Evolutionary conservation across 352 stramenopile genomes (phyloP).

Genomic region (Phytophthora capsici): DNA sequence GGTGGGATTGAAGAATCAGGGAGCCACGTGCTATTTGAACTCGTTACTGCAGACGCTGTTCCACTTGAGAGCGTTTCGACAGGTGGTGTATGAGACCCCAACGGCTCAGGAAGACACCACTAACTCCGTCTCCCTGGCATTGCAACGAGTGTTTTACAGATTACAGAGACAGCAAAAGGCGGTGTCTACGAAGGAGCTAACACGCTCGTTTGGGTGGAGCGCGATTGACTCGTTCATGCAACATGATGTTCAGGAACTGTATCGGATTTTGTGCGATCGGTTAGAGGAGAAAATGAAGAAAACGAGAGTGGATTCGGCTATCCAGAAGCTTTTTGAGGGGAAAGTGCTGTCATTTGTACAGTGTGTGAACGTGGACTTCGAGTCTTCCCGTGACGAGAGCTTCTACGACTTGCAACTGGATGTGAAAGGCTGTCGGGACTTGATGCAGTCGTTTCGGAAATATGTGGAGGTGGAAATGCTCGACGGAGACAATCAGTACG

Average conservation of each 20-base stretch:
- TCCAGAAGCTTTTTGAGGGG: slow-evolving; percentile 91
- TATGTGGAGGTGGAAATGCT: slow-evolving; percentile 94
- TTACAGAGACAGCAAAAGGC: slow-evolving; percentile 74
- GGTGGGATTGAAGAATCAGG: slow-evolving; percentile 91
- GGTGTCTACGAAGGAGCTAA: slow-evolving; percentile 93
- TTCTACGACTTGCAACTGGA: slow-evolving; percentile 95
- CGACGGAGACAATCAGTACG: slow-evolving; percentile 95
- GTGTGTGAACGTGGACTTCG: slow-evolving; percentile 92
- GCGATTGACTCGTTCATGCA: slow-evolving; percentile 93
- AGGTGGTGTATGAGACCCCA: slow-evolving; percentile 86
- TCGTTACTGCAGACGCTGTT: slow-evolving; percentile 94
- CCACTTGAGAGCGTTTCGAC: slow-evolving; percentile 85
- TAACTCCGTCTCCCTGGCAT: slow-evolving; percentile 80
- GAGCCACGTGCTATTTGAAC: slow-evolving; percentile 95
- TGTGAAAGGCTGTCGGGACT: slow-evolving; percentile 91
- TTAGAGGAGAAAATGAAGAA: slow-evolving; percentile 95
- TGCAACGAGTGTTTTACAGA: slow-evolving; percentile 89
- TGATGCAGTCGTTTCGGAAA: slow-evolving; percentile 91
- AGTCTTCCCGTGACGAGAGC: slow-evolving; percentile 88
- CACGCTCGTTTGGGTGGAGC: slow-evolving; percentile 93
- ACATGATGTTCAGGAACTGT: slow-evolving; percentile 93
- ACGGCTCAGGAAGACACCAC: slow-evolving; percentile 83
- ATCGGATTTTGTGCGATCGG: slow-evolving; percentile 91
- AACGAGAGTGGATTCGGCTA: slow-evolving; percentile 79
- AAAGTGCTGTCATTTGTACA: slow-evolving; percentile 91